Conservation (phyloP, 1,284 basidiomycete species). For the Papiliotrema flavescens region DNA sequence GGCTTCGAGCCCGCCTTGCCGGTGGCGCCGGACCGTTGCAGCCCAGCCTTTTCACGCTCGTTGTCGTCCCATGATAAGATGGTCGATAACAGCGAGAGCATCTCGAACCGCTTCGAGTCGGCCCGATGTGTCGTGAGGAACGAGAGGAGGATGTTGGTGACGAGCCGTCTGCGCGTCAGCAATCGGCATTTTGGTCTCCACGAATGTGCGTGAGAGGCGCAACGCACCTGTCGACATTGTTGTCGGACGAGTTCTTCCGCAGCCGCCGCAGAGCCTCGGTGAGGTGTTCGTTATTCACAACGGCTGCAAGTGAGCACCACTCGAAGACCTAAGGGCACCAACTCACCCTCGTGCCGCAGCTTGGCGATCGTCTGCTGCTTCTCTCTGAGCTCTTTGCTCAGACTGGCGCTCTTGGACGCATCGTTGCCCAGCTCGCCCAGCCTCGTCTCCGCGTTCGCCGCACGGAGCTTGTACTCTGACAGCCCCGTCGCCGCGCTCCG, state of each 20-base stretch:
- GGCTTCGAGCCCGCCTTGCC: slow-evolving; percentile 8
- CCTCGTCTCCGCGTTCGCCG: slow-evolving; percentile 70
- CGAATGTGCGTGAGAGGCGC: neutral
- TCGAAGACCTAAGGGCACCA: neutral
- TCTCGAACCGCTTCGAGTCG: slow-evolving; percentile 94
- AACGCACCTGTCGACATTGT: slow-evolving; percentile 71
- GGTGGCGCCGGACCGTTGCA: slow-evolving; percentile 59
- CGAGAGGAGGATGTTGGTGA: slow-evolving; percentile 90
- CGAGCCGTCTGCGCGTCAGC: slow-evolving; percentile 60
- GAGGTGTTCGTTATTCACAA: slow-evolving; percentile 95
- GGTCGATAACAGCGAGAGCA: slow-evolving; percentile 81
- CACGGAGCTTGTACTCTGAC: slow-evolving; percentile 79
- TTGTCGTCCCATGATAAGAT: slow-evolving; percentile 86
- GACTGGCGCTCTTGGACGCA: slow-evolving; percentile 60
- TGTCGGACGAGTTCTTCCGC: slow-evolving; percentile 76
- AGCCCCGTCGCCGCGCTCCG: slow-evolving; percentile 66
- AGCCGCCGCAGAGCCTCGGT: slow-evolving; percentile 94
- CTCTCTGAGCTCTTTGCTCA: slow-evolving; percentile 90
- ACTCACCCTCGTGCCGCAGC: slow-evolving; percentile 83
- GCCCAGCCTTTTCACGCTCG: slow-evolving; percentile 85
- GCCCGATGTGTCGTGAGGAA: slow-evolving; percentile 87
- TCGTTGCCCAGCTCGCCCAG: slow-evolving; percentile 71
- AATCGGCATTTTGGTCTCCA: too few species aligned
- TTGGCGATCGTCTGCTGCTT: slow-evolving; percentile 89
- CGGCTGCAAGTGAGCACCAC: slow-evolving; percentile 55